phyloP scores from a whole-genome alignment of 2,329 filamentous ascomycete genomes.

The Fusarium sp. region DNA sequence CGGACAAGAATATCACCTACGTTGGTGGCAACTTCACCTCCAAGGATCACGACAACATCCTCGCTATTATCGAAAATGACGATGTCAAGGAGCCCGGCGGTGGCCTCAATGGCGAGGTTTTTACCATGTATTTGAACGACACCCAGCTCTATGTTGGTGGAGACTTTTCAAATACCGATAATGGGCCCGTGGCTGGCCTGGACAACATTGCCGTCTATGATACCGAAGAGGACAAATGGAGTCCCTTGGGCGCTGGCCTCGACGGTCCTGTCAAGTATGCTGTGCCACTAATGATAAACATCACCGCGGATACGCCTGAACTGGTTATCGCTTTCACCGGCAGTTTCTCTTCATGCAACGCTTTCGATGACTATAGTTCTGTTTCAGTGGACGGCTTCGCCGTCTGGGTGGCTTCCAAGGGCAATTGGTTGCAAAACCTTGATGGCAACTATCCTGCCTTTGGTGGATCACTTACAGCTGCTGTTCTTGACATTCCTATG shows the following conservation, averaged over 20 bases:
- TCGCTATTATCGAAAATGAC: constrained; percentile 74
- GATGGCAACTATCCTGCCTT: constrained; percentile 72
- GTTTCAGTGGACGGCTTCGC: constrained; percentile 80
- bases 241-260: constrained; percentile 83
- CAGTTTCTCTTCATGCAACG: constrained; percentile 77
- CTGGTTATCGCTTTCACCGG: constrained; percentile 83
- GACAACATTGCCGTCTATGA: constrained; percentile 83
- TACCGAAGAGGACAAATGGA: constrained; percentile 75
- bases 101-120: constrained; percentile 84
- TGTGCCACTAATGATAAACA: constrained; percentile 81
- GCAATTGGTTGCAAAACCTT: constrained; percentile 90
- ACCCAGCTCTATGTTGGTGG: constrained; percentile 83
- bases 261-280: constrained; percentile 81
- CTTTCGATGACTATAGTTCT: constrained; percentile 71
- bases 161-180: constrained; percentile 79
- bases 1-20: constrained; percentile 73
- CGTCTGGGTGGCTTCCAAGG: constrained; percentile 87
- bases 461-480: constrained; percentile 77
- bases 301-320: constrained; percentile 75
- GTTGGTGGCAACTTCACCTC: constrained; percentile 88
- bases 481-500: constrained; percentile 71
- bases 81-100: constrained; percentile 71
- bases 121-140: constrained; percentile 74
- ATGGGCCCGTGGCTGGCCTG: constrained; percentile 71
- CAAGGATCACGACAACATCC: constrained; percentile 76